Evolutionary conservation across 805 yeast species (phyloP).

Genomic region (Hanseniaspora singularis): DNA sequence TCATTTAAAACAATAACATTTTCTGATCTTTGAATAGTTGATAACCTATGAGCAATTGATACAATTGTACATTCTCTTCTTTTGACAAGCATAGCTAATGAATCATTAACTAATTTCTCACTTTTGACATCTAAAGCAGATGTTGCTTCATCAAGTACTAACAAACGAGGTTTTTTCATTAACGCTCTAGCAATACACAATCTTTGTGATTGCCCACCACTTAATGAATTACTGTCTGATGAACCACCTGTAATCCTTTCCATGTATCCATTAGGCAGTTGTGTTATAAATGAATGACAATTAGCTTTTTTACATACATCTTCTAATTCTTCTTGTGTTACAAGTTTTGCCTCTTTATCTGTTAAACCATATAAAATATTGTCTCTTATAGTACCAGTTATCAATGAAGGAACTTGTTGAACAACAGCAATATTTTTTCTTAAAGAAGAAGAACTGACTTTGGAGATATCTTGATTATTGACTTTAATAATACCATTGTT

Average conservation of each 20-base stretch:
- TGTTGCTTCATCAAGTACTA: constrained; percentile 78
- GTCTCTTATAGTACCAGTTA: constrained; percentile 71
- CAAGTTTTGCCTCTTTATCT: constrained; percentile 41
- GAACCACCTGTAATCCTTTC: constrained; percentile 61
- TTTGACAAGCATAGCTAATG: constrained; percentile 51
- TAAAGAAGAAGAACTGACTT: constrained; percentile 39
- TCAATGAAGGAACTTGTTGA: constrained; percentile 63
- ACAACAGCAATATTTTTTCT: constrained; percentile 58
- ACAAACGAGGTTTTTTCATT: constrained; percentile 58
- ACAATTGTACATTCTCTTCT: constrained; percentile 62
- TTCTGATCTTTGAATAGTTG: constrained; percentile 81
- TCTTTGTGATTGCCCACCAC: constrained; percentile 92
- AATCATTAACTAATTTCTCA: constrained; percentile 65
- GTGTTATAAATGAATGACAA: constrained; percentile 46
- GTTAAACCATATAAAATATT: constrained; percentile 57
- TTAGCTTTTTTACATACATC: constrained; percentile 42
- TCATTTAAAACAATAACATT: constrained; percentile 70
- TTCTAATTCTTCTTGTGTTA: constrained; percentile 37
- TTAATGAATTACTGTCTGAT: constrained; percentile 34
- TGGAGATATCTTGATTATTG: constrained; percentile 41
- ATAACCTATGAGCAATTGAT: constrained; percentile 84
- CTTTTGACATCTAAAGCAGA: constrained; percentile 72
- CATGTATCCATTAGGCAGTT: constrained; percentile 53
- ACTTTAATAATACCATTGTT: constrained; percentile 37
- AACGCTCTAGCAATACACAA: constrained; percentile 79